Percentiles rank a stretch among this genome's conserved stretches.
These are phyloP conservation scores for Rhizomucor miehei DNA, from an alignment of 371 early-diverging fungal genomes.

Conservation along the genomic window DNA sequence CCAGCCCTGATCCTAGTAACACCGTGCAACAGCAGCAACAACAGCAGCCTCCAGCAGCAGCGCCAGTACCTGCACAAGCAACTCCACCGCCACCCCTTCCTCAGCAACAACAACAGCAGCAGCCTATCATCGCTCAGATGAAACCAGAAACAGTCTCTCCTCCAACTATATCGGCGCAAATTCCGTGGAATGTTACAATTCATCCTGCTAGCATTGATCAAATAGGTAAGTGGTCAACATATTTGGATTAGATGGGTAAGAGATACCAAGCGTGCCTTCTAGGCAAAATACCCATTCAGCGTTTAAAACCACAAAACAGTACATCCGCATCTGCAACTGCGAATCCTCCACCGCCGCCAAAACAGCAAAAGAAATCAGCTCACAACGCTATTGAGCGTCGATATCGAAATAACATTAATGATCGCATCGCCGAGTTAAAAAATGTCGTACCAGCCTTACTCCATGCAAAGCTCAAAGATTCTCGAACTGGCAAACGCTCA, in stretches of 20 bases:
- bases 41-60: background rate
- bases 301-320: conserved; percentile 20
- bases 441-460: conserved; percentile 83
- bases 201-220: too few species aligned
- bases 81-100: background rate
- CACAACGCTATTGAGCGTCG: conserved; percentile 93
- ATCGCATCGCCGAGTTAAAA: conserved; percentile 83
- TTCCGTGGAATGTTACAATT: background rate
- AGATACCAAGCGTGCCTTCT: background rate
- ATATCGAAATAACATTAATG: conserved; percentile 93
- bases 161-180: background rate
- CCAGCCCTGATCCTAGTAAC: background rate
- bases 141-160: conserved; percentile 4
- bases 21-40: too few species aligned
- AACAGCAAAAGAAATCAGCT: conserved; percentile 75
- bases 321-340: conserved; percentile 11
- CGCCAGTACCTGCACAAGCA: background rate
- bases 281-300: conserved; percentile 42
- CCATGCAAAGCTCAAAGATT: conserved; percentile 53
- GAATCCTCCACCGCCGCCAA: conserved; percentile 11
- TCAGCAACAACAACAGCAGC: conserved; percentile 5
- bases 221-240: background rate
- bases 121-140: background rate
- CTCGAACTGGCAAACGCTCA: conserved; percentile 30
- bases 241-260: background rate